These are phyloP conservation scores for Ceratobasidium theobromae DNA, from an alignment of 1,284 basidiomycete species.

Conservation along the genomic window DNA sequence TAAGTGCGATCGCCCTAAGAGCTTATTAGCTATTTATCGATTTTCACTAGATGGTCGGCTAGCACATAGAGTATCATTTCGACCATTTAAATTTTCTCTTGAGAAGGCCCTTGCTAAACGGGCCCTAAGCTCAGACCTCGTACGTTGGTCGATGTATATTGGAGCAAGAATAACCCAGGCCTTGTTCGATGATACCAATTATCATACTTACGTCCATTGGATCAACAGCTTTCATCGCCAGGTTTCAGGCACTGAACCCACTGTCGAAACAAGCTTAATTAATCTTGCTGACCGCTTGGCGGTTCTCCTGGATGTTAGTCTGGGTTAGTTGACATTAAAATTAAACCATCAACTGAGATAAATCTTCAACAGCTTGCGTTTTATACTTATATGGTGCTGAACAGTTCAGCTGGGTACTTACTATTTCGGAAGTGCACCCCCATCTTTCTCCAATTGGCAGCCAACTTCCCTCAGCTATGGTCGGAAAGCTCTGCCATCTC, in stretches of 20 bases:
- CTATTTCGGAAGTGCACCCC: neutral
- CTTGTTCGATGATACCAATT: neutral
- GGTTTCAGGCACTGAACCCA: neutral
- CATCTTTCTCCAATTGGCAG: neutral
- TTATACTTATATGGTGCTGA: neutral
- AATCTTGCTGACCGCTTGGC: neutral
- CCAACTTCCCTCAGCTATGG: neutral
- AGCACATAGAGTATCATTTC: neutral
- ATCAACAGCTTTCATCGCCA: constrained; percentile 2
- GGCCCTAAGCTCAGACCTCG: neutral
- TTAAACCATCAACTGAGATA: neutral
- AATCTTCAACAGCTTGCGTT: neutral
- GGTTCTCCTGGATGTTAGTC: neutral
- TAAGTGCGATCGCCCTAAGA: neutral
- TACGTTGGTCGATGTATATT: neutral
- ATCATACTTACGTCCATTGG: neutral
- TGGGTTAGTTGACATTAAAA: neutral
- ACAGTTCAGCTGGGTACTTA: neutral
- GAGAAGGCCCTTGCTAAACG: neutral
- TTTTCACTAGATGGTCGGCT: neutral
- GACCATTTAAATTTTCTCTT: neutral
- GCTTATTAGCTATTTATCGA: neutral
- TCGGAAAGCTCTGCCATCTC: neutral
- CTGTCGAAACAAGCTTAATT: neutral
- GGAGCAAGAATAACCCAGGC: neutral